phyloP scores from a whole-genome alignment of 148 eudicot species.

The Rhododendron mucronatum region DNA sequence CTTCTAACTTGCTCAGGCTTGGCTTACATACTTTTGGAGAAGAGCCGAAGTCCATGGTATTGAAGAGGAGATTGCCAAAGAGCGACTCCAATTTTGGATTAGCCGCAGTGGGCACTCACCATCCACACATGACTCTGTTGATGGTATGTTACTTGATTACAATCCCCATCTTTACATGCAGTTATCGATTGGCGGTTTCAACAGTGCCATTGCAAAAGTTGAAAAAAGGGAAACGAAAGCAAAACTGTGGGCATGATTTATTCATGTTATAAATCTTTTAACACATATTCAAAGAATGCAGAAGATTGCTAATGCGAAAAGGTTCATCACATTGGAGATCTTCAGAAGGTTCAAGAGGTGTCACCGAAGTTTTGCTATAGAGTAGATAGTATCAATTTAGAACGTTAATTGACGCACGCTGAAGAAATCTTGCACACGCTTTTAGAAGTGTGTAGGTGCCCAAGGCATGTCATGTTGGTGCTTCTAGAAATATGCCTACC shows the following conservation, averaged over 20 bases:
- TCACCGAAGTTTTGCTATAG: neutral
- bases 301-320: neutral
- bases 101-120: slow-evolving; percentile 75
- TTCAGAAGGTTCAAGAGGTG: no score
- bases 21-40: slow-evolving; percentile 93
- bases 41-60: slow-evolving; percentile 68
- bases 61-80: slow-evolving; percentile 66
- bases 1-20: slow-evolving; percentile 51
- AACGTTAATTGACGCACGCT: neutral
- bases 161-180: neutral
- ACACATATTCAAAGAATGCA: neutral
- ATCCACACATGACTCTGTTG: slow-evolving; percentile 86
- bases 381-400: neutral
- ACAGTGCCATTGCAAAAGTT: neutral
- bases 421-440: neutral
- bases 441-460: neutral
- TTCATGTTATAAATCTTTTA: neutral
- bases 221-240: neutral
- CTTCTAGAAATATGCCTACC: neutral
- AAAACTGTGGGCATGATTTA: neutral
- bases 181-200: neutral
- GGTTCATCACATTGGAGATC: no score
- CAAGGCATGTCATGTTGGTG: neutral
- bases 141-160: slow-evolving; percentile 42
- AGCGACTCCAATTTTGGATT: slow-evolving; percentile 80